Conservation (phyloP, 257 asterid species). For the Coffea canephora region DNA sequence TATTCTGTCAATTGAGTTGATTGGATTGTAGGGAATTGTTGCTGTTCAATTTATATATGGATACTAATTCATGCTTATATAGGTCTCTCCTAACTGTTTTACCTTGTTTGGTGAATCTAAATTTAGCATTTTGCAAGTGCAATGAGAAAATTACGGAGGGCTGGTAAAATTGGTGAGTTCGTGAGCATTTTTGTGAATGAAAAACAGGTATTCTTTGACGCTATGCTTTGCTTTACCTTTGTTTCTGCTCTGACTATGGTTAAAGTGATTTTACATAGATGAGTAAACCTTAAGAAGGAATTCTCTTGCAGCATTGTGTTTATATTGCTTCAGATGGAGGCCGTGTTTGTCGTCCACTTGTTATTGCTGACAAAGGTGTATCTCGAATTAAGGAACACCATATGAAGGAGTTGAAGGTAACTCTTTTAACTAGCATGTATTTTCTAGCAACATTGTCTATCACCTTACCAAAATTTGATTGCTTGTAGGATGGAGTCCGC, state of each 20-base stretch:
- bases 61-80: neutral
- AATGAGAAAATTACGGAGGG: slow-evolving; percentile 86
- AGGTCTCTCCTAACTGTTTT: neutral
- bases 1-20: neutral
- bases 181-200: slow-evolving; percentile 90
- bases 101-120: slow-evolving; percentile 10
- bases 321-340: slow-evolving; percentile 99
- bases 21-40: neutral
- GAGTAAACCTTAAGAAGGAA: slow-evolving; percentile 15
- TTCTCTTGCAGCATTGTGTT: slow-evolving; percentile 74
- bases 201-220: slow-evolving; percentile 56
- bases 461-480: slow-evolving; percentile 26
- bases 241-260: neutral
- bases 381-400: slow-evolving; percentile 93
- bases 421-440: slow-evolving; percentile 9
- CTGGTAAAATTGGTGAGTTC: slow-evolving; percentile 88
- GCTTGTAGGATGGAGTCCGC: slow-evolving; percentile 84
- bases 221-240: slow-evolving; percentile 1
- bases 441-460: slow-evolving; percentile 14
- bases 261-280: neutral
- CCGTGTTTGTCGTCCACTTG: slow-evolving; percentile 97
- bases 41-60: neutral
- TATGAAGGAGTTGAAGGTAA: slow-evolving; percentile 95
- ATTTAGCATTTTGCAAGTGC: slow-evolving; percentile 60
- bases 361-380: slow-evolving; percentile 89